Evolutionary conservation across 176 grass and related monocot genomes (phyloP).

Genomic region (Aegilops sharonensis): DNA sequence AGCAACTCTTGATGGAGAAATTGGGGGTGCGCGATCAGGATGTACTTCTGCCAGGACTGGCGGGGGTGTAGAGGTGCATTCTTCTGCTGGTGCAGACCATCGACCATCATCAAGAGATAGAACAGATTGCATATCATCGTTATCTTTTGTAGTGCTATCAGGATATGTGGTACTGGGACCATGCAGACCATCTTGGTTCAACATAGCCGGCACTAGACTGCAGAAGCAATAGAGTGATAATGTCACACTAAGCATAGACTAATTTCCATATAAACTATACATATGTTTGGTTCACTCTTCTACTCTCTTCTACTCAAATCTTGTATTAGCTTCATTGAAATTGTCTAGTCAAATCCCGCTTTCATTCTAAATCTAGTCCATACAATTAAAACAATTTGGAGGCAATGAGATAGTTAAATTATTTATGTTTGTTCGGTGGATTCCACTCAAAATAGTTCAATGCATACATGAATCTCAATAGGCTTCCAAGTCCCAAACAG

Average conservation of each 20-base stretch:
- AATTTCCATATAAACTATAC: conserved; percentile 23
- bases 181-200: conserved; percentile 60
- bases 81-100: conserved; percentile 64
- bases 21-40: conserved; percentile 41
- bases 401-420: conserved; percentile 1
- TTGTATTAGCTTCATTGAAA: neutral
- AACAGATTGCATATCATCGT: conserved; percentile 82
- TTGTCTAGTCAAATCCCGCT: neutral
- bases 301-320: conserved; percentile 2
- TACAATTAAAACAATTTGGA: neutral
- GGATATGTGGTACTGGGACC: conserved; percentile 31
- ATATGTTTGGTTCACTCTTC: neutral
- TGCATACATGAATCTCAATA: neutral
- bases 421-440: neutral
- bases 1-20: conserved; percentile 82
- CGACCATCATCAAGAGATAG: conserved; percentile 98
- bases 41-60: conserved; percentile 82
- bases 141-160: conserved; percentile 40
- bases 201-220: conserved; percentile 53
- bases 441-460: conserved; percentile 12
- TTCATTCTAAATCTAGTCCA: conserved; percentile 4
- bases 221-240: conserved; percentile 19
- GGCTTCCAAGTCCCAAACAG: neutral
- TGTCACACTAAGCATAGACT: conserved; percentile 7
- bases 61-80: conserved; percentile 50